A percentile compares a stretch with the other conserved stretches of the same genome.
These are phyloP conservation scores for Simplicillium aogashimaense DNA, from an alignment of 2,329 filamentous ascomycete genomes.

Conservation along the genomic window DNA sequence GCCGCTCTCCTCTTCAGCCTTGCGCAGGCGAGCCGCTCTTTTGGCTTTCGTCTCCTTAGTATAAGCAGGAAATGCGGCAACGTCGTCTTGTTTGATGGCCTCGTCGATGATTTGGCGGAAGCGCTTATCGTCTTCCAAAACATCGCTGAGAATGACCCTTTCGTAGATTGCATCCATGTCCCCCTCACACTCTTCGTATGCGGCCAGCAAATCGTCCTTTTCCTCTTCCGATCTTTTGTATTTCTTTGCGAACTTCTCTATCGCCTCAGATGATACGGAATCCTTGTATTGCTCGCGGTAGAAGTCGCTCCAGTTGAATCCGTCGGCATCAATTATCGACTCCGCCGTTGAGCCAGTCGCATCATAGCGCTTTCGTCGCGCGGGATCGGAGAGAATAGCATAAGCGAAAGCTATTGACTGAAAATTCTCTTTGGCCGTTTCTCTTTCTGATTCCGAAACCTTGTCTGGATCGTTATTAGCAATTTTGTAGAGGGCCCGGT, in stretches of 20 bases:
- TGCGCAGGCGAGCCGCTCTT: conserved; percentile 46
- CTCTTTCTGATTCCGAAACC: conserved; percentile 55
- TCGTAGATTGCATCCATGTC: conserved; percentile 72
- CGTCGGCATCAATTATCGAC: conserved; percentile 63
- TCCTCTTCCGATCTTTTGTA: conserved; percentile 89
- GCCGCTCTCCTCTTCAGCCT: conserved; percentile 55
- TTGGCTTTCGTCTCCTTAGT: conserved; percentile 61
- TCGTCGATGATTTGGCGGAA: conserved; percentile 73
- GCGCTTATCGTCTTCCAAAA: conserved; percentile 73
- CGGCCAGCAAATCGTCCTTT: conserved; percentile 61
- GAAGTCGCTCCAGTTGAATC: conserved; percentile 86
- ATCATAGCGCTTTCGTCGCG: conserved; percentile 78
- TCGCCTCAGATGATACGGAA: conserved; percentile 62
- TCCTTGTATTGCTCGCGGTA: conserved; percentile 78
- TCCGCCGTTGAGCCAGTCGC: conserved; percentile 82
- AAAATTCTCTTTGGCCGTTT: conserved; percentile 68
- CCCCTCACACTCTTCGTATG: conserved; percentile 65
- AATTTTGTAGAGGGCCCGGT: conserved; percentile 9
- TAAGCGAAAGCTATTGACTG: conserved; percentile 91
- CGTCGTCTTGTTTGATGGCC: conserved; percentile 62
- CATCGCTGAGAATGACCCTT: conserved; percentile 76
- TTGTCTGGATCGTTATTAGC: conserved; percentile 52
- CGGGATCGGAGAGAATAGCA: conserved; percentile 77
- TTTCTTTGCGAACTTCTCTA: conserved; percentile 62
- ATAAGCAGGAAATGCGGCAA: conserved; percentile 59